Base-by-base conservation (phyloP, 2,329 filamentous ascomycete genomes). In the Dactylellina cionopaga region DNA sequence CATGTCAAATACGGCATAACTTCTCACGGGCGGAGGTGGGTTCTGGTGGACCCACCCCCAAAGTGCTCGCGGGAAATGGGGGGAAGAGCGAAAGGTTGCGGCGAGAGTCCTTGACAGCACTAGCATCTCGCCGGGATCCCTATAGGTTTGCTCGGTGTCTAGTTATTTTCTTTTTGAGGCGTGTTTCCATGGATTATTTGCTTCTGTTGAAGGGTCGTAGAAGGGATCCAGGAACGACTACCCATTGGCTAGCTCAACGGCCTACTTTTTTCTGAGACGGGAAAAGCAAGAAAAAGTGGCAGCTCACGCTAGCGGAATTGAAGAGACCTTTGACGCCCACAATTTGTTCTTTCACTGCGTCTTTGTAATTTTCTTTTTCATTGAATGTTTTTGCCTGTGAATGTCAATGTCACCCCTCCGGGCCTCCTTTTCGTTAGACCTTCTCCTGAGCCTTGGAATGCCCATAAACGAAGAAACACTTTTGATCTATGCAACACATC, bases 211-310 rank as follows among this genome's bases (percentile, higher is more conserved):
- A 7, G 29, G 17, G 49, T 39, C 54, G 54, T 7, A 54, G 43
- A 39, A 59, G 44, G 65, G 58, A 58, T 44, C 27, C 66, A 64
- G 58, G 66, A 44, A 56, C 56, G 66, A 37, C 51, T 63, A 62
- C 58, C 66, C 66, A 71, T 71, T 71, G 66, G 66, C 66, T 71
- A 49, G 65, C 43, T 39, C 66, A 71, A 71, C 66, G 66, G 66
- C 58, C 58, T 58, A 51, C 46, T 31, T 47, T 62, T 51, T 55
- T 51, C 31, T 56, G 49, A 58, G 41, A 41, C 31, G 33, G 33
- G n/a, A 15, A 70, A 63, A 70, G 56, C 56, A 47, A 62, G 59
- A 29, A 27, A 71, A 19, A 51, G 41, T 58, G 51, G 58, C 66
- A 71, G 54, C 58, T 59, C 66, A 55, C 66, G 29, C 66, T 64